Conservation (phyloP, 2,329 filamentous ascomycete genomes). For the Xylaria sp. region DNA sequence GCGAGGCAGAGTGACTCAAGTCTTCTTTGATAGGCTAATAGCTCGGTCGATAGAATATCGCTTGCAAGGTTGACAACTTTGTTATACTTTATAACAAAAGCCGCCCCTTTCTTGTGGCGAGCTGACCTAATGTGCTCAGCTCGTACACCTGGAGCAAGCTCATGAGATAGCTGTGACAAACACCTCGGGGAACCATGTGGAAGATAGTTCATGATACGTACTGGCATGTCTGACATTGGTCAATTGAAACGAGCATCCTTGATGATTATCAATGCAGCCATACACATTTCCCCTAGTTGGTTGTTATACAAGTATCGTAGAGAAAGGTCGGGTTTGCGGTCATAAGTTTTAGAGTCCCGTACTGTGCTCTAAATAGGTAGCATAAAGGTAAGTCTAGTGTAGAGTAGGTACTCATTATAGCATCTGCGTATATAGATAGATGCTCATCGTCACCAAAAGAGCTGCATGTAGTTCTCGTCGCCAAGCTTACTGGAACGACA, state of each 20-base stretch:
- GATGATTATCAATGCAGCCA: background rate
- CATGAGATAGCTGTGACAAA: conserved; percentile 1
- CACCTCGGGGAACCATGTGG: background rate
- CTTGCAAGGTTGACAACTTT: background rate
- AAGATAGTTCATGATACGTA: conserved; percentile 11
- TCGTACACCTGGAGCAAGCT: background rate
- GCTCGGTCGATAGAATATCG: conserved; percentile 4
- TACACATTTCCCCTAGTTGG: conserved; percentile 1
- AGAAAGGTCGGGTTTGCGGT: background rate
- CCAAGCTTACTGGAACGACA: conserved; percentile 19
- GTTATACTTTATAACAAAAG: background rate
- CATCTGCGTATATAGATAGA: background rate
- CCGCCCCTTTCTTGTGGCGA: background rate
- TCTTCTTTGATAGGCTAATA: background rate
- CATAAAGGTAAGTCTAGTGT: background rate
- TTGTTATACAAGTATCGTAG: background rate
- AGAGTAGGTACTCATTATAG: background rate
- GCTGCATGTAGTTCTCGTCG: conserved; percentile 17
- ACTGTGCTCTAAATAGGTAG: background rate
- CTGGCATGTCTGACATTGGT: conserved; percentile 1
- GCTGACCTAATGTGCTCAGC: background rate
- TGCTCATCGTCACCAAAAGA: background rate
- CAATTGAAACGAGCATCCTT: conserved; percentile 6
- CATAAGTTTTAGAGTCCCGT: background rate
- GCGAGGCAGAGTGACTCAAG: background rate